Conservation (phyloP, 148 eudicot genomes). For the Vaccinium vitisidaea region DNA sequence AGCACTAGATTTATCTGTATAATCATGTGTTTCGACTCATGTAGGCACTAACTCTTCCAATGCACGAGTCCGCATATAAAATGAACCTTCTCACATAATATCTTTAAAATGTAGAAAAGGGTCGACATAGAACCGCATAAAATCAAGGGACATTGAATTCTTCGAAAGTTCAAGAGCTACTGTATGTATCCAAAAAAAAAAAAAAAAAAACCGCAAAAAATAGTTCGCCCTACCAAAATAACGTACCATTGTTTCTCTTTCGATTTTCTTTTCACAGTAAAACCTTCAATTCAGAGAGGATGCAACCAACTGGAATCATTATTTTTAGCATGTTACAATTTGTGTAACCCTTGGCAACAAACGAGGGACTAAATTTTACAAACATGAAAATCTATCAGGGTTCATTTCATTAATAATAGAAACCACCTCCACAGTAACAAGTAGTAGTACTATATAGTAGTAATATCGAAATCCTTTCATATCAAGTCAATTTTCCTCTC, state of each 20-base stretch:
- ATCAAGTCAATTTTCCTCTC: slow-evolving; percentile 17
- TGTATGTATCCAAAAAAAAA: not conserved
- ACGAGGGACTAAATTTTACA: not conserved
- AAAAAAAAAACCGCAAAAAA: not conserved
- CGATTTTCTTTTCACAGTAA: not conserved
- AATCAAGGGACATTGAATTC: not conserved
- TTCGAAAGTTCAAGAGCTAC: not conserved
- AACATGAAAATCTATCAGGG: not conserved
- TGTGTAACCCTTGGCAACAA: not conserved
- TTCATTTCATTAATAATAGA: not conserved
- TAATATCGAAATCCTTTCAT: not conserved
- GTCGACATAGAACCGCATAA: no score
- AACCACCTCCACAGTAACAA: not conserved
- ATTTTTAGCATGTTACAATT: no score
- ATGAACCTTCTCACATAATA: not conserved
- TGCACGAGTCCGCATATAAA: not conserved
- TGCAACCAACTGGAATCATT: not conserved
- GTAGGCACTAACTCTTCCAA: not conserved
- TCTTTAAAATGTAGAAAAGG: no score
- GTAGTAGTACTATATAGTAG: not conserved
- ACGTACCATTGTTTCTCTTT: not conserved
- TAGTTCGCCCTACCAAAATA: not conserved
- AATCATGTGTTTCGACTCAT: not conserved
- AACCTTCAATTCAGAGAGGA: not conserved
- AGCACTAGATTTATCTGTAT: not conserved